A percentile compares a stretch with the other conserved stretches of the same genome.
Evolutionary conservation across 805 yeast genomes (phyloP).

Genomic region (Kodamaea lidongshanica): DNA sequence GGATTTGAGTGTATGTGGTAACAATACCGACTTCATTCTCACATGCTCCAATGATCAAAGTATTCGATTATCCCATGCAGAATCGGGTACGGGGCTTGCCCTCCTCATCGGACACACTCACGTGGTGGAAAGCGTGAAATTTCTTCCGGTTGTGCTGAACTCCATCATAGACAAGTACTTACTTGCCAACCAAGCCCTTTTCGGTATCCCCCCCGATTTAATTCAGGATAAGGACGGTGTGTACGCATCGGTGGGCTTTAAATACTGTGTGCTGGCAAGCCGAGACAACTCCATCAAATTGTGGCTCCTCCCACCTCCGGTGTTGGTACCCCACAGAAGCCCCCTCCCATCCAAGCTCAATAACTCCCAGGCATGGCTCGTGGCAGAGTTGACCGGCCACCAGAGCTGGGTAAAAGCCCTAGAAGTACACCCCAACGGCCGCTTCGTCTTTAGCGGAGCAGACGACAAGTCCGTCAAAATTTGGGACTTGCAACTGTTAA

Average conservation of each 20-base stretch:
- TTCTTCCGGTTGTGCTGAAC: slow-evolving; percentile 54
- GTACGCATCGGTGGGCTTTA: slow-evolving; percentile 46
- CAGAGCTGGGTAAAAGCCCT: slow-evolving; percentile 79
- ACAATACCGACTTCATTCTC: slow-evolving; percentile 43
- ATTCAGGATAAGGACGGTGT: slow-evolving; percentile 17
- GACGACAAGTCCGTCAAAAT: slow-evolving; percentile 73
- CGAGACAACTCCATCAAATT: slow-evolving; percentile 69
- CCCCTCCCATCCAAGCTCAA: slow-evolving; percentile 48
- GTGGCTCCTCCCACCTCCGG: slow-evolving; percentile 74
- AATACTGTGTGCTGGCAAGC: slow-evolving; percentile 72
- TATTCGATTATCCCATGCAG: slow-evolving; percentile 58
- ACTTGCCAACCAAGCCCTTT: slow-evolving; percentile 23
- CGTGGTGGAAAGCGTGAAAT: slow-evolving; percentile 68
- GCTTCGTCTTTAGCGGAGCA: slow-evolving; percentile 60
- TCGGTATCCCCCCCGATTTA: slow-evolving; percentile 27
- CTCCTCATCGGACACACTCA: slow-evolving; percentile 73
- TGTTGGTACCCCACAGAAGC: slow-evolving; percentile 44
- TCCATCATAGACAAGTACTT: slow-evolving; percentile 42
- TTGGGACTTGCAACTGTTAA: slow-evolving; percentile 59
- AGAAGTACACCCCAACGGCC: slow-evolving; percentile 69
- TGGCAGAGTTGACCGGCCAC: slow-evolving; percentile 64
- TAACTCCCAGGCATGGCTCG: slow-evolving; percentile 54
- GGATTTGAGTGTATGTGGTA: slow-evolving; percentile 41
- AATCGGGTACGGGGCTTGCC: slow-evolving; percentile 61
- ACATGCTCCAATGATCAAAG: slow-evolving; percentile 79